Percentiles rank a stretch among this genome's conserved stretches.
phyloP scores from a whole-genome alignment of 768 basidiomycete genomes.

The Panaeolus papilionaceus region DNA sequence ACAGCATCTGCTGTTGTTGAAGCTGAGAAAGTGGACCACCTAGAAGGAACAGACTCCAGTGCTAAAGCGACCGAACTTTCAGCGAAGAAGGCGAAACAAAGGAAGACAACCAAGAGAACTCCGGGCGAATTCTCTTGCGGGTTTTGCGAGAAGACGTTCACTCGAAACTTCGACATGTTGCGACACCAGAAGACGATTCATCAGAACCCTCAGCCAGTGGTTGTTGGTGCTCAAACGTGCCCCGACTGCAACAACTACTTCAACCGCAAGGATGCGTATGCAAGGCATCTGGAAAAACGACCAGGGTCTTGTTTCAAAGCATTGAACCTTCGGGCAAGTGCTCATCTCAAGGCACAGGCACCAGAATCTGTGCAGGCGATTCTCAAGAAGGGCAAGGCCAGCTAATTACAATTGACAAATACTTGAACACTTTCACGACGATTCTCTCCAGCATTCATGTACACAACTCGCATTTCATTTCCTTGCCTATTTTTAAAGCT shows the following conservation, averaged over 20 bases:
- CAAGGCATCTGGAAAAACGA: slow-evolving; percentile 7
- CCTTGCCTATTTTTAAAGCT: too few relatives aligned
- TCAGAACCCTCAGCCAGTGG: slow-evolving; percentile 17
- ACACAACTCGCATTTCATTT: too few relatives aligned
- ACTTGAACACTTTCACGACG: background rate
- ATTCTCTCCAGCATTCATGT: background rate
- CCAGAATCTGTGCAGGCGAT: slow-evolving; percentile 1
- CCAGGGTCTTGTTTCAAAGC: slow-evolving; percentile 15
- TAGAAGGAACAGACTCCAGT: background rate
- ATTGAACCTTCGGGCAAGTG: slow-evolving; percentile 16
- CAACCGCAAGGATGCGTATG: slow-evolving; percentile 13
- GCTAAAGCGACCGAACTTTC: background rate
- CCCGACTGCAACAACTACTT: slow-evolving; percentile 21
- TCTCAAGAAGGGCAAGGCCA: background rate
- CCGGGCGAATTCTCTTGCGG: slow-evolving; percentile 21
- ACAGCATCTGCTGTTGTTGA: background rate
- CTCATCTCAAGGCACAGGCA: background rate
- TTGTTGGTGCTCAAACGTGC: slow-evolving; percentile 22
- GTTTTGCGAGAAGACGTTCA: slow-evolving; percentile 26
- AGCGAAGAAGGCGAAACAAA: slow-evolving; percentile 1
- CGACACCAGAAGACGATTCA: slow-evolving; percentile 28
- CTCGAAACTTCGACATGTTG: slow-evolving; percentile 27
- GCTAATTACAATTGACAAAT: background rate
- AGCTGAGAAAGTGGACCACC: background rate
- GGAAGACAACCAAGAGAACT: slow-evolving; percentile 7